A percentile compares a stretch with the other conserved stretches of the same genome.
Conservation (phyloP, 495 filamentous ascomycete genomes). For the Opeltia flavorubescens region DNA sequence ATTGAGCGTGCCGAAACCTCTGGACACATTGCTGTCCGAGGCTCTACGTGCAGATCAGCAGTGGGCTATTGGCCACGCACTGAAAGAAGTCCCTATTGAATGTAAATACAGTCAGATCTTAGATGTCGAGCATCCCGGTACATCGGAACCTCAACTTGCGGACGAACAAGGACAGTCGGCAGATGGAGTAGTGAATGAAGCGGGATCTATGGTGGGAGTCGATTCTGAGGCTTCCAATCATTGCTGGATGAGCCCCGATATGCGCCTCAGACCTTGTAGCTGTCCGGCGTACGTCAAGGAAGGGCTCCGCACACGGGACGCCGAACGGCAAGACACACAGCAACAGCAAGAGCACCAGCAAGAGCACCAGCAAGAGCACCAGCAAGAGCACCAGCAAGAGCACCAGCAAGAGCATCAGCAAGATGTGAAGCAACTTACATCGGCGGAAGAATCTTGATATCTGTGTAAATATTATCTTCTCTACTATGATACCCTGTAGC, state of each 20-base stretch:
- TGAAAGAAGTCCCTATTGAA: background rate
- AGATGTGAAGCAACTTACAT: too few species aligned
- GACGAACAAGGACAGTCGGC: background rate
- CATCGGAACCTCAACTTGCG: background rate
- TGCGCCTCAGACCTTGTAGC: background rate
- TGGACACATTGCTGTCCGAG: constrained; percentile 4
- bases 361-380: too few species aligned
- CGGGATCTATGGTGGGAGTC: background rate
- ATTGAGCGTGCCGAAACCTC: background rate
- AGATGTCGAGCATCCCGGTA: background rate
- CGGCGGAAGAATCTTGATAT: too few species aligned
- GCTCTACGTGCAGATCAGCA: constrained; percentile 10
- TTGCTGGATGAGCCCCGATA: background rate
- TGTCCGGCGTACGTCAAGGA: background rate
- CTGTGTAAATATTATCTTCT: too few species aligned
- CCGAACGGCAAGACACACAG: too few species aligned
- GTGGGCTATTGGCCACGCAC: constrained; percentile 5
- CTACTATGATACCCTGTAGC: too few species aligned
- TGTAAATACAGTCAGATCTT: background rate
- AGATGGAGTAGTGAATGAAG: background rate
- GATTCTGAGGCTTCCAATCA: background rate
- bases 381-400: too few species aligned
- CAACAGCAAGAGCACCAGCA: too few species aligned
- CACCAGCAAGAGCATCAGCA: too few species aligned
- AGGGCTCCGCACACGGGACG: too few species aligned